Percentiles rank a stretch among this genome's conserved stretches.
phyloP scores from a whole-genome alignment of 495 filamentous ascomycete species.

The Staphylotrichum tortipilum region DNA sequence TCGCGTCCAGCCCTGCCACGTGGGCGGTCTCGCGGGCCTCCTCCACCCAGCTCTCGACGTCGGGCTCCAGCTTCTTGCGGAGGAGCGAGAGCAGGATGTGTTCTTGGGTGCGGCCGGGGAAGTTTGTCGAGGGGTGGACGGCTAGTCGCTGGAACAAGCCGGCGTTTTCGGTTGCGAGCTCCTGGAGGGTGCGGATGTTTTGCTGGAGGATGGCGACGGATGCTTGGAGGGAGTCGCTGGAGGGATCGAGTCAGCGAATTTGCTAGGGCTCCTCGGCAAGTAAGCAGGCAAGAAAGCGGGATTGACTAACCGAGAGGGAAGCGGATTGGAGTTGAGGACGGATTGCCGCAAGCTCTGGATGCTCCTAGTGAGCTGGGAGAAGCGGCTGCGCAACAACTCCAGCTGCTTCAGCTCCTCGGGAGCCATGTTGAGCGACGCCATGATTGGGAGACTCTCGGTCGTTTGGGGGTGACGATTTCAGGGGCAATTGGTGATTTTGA shows the following conservation, averaged over 20 bases:
- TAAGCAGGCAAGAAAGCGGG: not conserved
- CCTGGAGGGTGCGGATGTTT: constrained; percentile 52
- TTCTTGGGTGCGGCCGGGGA: constrained; percentile 63
- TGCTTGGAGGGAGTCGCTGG: constrained; percentile 60
- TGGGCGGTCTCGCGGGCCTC: constrained; percentile 42
- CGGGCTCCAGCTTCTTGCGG: constrained; percentile 72
- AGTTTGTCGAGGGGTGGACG: constrained; percentile 67
- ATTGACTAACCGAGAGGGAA: constrained; percentile 28
- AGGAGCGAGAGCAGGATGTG: constrained; percentile 54
- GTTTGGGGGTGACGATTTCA: too few species aligned
- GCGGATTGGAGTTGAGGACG: constrained; percentile 25
- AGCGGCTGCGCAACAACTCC: constrained; percentile 64
- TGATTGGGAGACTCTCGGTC: constrained; percentile 19
- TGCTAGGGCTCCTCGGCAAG: too few species aligned
- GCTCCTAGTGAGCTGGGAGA: constrained; percentile 58
- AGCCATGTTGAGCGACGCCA: constrained; percentile 40
- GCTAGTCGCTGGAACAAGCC: constrained; percentile 53
- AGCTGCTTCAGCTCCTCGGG: constrained; percentile 62
- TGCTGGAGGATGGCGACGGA: constrained; percentile 56
- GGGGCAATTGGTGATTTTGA: not conserved
- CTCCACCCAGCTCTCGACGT: constrained; percentile 63
- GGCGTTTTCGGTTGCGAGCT: constrained; percentile 48
- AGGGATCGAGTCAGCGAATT: too few species aligned
- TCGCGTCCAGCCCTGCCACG: constrained; percentile 12
- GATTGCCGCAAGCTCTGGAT: constrained; percentile 50